A percentile compares a stretch with the other conserved stretches of the same genome.
These are phyloP conservation scores for Vigna unguiculata DNA, from an alignment of 306 rosid genomes.

Conservation along the genomic window DNA sequence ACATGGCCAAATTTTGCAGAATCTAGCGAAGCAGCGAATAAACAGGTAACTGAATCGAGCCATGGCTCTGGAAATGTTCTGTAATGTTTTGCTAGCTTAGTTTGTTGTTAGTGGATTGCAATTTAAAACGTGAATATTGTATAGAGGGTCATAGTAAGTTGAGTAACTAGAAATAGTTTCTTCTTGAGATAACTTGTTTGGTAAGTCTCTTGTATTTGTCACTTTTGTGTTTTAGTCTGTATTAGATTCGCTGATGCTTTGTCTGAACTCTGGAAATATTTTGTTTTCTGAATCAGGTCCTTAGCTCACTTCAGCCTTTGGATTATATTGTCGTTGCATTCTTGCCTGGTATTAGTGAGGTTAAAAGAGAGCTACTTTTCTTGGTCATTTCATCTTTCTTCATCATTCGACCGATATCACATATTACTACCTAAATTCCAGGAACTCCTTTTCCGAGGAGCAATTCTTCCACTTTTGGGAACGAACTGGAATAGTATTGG, in stretches of 20 bases:
- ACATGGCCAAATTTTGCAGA: conserved; percentile 88
- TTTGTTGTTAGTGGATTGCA: conserved; percentile 9
- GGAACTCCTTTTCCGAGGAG: conserved; percentile 97
- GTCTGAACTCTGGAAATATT: conserved; percentile 39
- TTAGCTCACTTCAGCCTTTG: conserved; percentile 77
- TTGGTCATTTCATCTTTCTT: conserved; percentile 25
- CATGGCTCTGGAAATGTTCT: conserved; percentile 32
- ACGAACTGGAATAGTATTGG: conserved; percentile 71
- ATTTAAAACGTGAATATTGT: conserved; percentile 24
- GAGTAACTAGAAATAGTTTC: conserved; percentile 7
- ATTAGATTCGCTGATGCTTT: conserved; percentile 19
- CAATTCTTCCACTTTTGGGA: conserved; percentile 84
- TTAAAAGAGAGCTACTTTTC: conserved; percentile 35
- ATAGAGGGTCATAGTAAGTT: conserved; percentile 18
- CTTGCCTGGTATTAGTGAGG: conserved; percentile 92
- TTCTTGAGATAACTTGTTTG: conserved; percentile 13
- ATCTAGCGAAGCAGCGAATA: conserved; percentile 91
- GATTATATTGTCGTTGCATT: conserved; percentile 78
- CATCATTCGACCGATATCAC: conserved; percentile 11
- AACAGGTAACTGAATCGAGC: conserved; percentile 68
- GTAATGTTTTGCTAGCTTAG: conserved; percentile 25
- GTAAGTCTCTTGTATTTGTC: conserved; percentile 36
- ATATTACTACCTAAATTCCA: conserved; percentile 43
- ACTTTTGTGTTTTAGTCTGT: conserved; percentile 15
- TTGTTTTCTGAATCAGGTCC: conserved; percentile 68